These are phyloP conservation scores for Tylopilus plumbeoviolaceoides DNA, from an alignment of 768 basidiomycete species.

Conservation along the genomic window DNA sequence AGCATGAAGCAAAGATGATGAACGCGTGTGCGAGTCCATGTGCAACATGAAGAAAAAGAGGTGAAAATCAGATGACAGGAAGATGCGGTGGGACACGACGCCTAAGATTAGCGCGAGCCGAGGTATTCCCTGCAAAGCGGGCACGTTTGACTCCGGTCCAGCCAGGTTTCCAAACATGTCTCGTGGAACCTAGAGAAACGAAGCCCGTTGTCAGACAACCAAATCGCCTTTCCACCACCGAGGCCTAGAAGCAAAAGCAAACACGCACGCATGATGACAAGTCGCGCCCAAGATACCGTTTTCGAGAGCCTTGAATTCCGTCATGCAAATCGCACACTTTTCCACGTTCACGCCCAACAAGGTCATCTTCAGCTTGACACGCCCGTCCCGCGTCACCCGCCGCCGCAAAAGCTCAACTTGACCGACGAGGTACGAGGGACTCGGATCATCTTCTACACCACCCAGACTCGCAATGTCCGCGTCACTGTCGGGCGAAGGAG, in stretches of 20 bases:
- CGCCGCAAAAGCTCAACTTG: constrained; percentile 54
- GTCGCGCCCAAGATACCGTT: constrained; percentile 49
- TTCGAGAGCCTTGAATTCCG: constrained; percentile 61
- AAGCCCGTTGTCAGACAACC: background rate
- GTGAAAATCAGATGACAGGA: background rate
- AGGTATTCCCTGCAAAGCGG: constrained; percentile 58
- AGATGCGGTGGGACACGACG: background rate
- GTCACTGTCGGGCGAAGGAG: constrained; percentile 4
- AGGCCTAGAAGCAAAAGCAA: background rate
- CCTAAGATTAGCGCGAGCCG: constrained; percentile 21
- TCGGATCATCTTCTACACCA: background rate
- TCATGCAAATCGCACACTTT: constrained; percentile 70
- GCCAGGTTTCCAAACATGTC: constrained; percentile 59
- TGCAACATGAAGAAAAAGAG: constrained; percentile 2
- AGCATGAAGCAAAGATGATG: constrained; percentile 10
- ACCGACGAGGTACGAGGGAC: constrained; percentile 32
- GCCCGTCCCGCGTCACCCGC: constrained; percentile 59
- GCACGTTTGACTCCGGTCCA: constrained; percentile 56
- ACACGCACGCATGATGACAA: constrained; percentile 55
- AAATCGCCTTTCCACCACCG: no score
- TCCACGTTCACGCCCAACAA: constrained; percentile 61
- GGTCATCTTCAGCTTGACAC: constrained; percentile 65
- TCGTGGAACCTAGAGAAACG: constrained; percentile 48
- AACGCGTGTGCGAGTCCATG: constrained; percentile 10
- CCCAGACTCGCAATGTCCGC: background rate